A percentile compares a stretch with the other conserved stretches of the same genome.
These are phyloP conservation scores for Aspergillus bertholletiae DNA, from an alignment of 495 filamentous ascomycete species.

Conservation along the genomic window DNA sequence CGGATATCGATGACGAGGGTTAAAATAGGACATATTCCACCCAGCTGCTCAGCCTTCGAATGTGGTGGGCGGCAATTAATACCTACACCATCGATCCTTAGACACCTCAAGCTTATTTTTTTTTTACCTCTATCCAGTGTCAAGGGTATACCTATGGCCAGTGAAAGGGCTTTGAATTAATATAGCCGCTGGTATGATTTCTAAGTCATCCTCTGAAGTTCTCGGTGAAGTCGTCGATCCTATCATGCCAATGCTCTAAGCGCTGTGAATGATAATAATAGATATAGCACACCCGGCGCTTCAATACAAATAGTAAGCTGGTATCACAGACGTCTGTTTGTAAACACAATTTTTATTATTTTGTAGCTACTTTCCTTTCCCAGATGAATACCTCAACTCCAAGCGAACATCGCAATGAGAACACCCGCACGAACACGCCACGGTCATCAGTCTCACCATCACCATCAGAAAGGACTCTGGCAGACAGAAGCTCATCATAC, in stretches of 20 bases:
- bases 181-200: neutral
- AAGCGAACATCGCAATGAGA: neutral
- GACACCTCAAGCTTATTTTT: too few relatives aligned
- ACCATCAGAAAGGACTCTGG: neutral
- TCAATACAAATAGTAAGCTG: neutral
- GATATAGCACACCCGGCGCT: neutral
- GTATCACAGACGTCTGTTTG: too few relatives aligned
- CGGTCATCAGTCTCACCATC: neutral
- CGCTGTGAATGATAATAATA: neutral
- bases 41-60: neutral
- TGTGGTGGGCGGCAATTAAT: neutral
- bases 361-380: neutral
- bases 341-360: neutral
- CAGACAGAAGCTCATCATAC: neutral
- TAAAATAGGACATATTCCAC: too few relatives aligned
- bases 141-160: neutral
- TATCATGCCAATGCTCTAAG: neutral
- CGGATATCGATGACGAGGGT: too few relatives aligned
- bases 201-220: neutral
- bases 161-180: neutral
- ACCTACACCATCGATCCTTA: too few relatives aligned
- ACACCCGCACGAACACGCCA: neutral
- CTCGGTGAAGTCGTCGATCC: neutral
- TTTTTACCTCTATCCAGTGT: neutral
- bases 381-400: neutral